phyloP scores from a whole-genome alignment of 768 basidiomycete species.

The Leccinum fibrillosum region DNA sequence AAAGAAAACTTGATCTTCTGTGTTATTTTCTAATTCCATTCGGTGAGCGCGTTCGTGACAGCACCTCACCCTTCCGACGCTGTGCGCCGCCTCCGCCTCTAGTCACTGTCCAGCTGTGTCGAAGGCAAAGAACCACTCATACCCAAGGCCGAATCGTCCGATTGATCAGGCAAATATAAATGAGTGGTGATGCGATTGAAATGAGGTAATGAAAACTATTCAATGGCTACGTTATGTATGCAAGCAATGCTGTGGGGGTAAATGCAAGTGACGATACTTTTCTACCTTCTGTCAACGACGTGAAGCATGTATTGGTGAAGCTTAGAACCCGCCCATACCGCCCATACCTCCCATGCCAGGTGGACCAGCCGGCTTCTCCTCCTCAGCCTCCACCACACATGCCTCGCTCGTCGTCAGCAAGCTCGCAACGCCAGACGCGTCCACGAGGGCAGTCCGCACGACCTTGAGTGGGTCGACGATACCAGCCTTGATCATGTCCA shows the following conservation, averaged over 20 bases:
- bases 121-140: too few relatives aligned
- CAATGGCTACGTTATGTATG: constrained; percentile 15
- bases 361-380: constrained; percentile 58
- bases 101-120: too few relatives aligned
- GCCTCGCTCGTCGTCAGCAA: constrained; percentile 92
- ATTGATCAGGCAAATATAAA: neutral
- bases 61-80: too few relatives aligned
- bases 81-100: too few relatives aligned
- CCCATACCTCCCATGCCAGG: constrained; percentile 64
- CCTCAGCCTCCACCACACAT: constrained; percentile 88
- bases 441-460: constrained; percentile 80
- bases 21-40: too few relatives aligned
- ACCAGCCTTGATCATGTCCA: constrained; percentile 91
- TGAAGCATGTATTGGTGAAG: neutral
- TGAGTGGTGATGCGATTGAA: constrained; percentile 27
- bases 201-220: constrained; percentile 7
- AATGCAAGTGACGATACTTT: constrained; percentile 6
- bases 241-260: constrained; percentile 9
- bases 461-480: constrained; percentile 98
- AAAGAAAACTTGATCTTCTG: too few relatives aligned
- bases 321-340: constrained; percentile 43
- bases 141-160: too few relatives aligned
- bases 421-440: constrained; percentile 89
- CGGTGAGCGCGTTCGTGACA: too few relatives aligned
- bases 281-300: neutral